These are phyloP conservation scores for Spinacia oleracea DNA, from an alignment of 179 eudicot species.

Conservation along the genomic window DNA sequence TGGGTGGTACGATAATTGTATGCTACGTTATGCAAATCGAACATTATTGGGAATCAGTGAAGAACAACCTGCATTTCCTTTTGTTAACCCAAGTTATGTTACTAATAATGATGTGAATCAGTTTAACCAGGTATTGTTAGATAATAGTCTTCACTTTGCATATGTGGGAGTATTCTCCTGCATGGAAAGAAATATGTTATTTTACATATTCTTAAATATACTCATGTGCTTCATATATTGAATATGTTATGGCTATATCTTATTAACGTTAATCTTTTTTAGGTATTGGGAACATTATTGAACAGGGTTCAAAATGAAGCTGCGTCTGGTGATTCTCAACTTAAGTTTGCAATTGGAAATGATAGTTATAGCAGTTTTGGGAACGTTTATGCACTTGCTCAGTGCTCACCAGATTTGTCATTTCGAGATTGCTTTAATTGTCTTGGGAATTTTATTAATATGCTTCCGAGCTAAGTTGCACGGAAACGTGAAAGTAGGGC, in stretches of 20 bases:
- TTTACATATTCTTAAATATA: no score
- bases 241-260: no score
- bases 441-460: slow-evolving; percentile 3
- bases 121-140: slow-evolving; percentile 30
- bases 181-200: no score
- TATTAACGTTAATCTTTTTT: no score
- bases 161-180: no score
- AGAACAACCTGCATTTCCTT: not conserved
- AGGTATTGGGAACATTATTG: slow-evolving; percentile 19
- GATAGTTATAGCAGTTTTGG: not conserved
- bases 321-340: slow-evolving; percentile 27
- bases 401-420: slow-evolving; percentile 47
- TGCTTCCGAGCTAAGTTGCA: no score
- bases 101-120: not conserved
- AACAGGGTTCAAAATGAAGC: slow-evolving; percentile 22
- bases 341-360: slow-evolving; percentile 33
- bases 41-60: slow-evolving; percentile 21
- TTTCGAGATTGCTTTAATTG: slow-evolving; percentile 28
- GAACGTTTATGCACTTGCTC: slow-evolving; percentile 32
- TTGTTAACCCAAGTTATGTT: not conserved
- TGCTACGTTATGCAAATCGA: slow-evolving; percentile 40
- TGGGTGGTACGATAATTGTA: slow-evolving; percentile 36
- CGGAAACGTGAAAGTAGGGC: no score
- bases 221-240: no score
- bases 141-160: no score